Conservation (phyloP, 2,329 filamentous ascomycete species). For the Plectosphaerella sp. region DNA sequence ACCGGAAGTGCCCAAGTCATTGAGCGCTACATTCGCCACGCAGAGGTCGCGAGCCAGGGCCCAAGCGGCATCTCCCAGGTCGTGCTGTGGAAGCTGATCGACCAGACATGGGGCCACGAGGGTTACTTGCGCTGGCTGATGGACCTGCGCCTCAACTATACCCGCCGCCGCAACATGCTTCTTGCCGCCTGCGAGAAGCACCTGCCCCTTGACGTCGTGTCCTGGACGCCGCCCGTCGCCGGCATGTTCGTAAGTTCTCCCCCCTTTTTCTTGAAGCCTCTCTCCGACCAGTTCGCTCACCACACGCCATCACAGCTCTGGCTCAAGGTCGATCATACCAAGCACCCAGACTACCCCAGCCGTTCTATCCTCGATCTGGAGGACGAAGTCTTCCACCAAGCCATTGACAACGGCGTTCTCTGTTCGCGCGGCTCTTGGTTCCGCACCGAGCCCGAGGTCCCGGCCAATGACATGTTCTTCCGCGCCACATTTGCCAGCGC, state of each 20-base stretch:
- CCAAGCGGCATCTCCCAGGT: conserved; percentile 82
- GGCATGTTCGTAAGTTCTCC: conserved; percentile 86
- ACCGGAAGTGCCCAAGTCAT: conserved; percentile 82
- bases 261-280: no score
- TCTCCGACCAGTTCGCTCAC: no score
- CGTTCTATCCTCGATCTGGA: conserved; percentile 65
- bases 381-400: conserved; percentile 76
- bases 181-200: conserved; percentile 75
- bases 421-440: conserved; percentile 90
- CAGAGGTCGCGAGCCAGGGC: conserved; percentile 80
- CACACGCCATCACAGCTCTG: conserved; percentile 50
- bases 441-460: conserved; percentile 63
- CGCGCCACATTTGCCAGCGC: conserved; percentile 86
- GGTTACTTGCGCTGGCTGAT: conserved; percentile 90
- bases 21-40: conserved; percentile 76
- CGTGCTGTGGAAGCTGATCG: conserved; percentile 81
- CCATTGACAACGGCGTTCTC: conserved; percentile 73
- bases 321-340: conserved; percentile 63
- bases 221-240: conserved; percentile 74
- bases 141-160: conserved; percentile 76
- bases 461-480: conserved; percentile 71
- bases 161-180: conserved; percentile 70
- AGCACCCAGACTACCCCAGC: conserved; percentile 55
- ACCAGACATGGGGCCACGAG: conserved; percentile 89
- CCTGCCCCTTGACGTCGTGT: conserved; percentile 68